phyloP scores from a whole-genome alignment of 768 basidiomycete species.

The Cystofilobasidium macerans region DNA sequence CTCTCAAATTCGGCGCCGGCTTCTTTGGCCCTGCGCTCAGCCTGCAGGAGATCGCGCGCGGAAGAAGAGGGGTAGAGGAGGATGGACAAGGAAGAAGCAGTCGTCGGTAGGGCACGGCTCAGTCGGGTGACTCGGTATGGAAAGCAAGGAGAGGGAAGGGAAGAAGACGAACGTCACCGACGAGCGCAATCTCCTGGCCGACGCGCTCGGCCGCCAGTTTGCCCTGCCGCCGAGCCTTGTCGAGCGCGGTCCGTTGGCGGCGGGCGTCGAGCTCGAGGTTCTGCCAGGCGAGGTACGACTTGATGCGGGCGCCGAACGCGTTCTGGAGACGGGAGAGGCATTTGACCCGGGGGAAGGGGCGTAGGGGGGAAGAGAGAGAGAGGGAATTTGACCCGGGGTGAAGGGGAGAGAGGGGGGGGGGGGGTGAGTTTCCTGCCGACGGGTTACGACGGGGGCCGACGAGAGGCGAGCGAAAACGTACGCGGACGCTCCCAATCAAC shows the following conservation, averaged over 20 bases:
- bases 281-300: conserved; percentile 72
- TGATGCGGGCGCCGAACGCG: conserved; percentile 77
- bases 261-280: conserved; percentile 61
- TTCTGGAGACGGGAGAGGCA: conserved; percentile 49
- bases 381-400: not conserved
- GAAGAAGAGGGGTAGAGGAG: too few relatives aligned
- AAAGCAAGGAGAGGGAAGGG: not conserved
- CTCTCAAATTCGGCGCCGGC: conserved; percentile 81
- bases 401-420: not conserved
- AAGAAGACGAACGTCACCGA: conserved; percentile 56
- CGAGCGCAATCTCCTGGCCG: conserved; percentile 60
- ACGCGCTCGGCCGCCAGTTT: conserved; percentile 58
- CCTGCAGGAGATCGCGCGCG: conserved; percentile 42
- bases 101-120: too few relatives aligned
- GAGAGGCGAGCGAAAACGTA: conserved; percentile 45
- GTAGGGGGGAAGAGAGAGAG: not conserved
- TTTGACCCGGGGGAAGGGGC: not conserved
- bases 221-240: conserved; percentile 69
- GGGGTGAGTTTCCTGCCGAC: not conserved
- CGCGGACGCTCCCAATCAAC: conserved; percentile 73
- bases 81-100: not conserved
- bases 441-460: too few relatives aligned
- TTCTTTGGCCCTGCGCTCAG: conserved; percentile 71
- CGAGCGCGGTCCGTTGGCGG: conserved; percentile 63
- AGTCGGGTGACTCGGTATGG: too few relatives aligned